phyloP scores from a whole-genome alignment of 345 rosid genomes.

The Moringa oleifera region DNA sequence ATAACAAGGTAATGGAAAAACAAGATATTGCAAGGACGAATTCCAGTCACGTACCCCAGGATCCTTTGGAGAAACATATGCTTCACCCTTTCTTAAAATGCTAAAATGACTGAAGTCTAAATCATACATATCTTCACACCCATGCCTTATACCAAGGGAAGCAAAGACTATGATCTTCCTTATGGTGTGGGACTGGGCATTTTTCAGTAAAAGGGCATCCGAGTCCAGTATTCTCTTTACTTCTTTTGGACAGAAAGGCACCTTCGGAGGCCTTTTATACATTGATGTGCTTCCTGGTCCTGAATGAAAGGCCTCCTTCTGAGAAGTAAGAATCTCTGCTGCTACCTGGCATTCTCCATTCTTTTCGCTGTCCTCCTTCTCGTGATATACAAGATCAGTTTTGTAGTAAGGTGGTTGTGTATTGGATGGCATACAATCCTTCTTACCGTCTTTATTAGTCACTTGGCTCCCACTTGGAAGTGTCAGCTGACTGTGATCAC shows the following conservation, averaged over 20 bases:
- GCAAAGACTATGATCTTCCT: constrained; percentile 51
- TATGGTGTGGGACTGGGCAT: constrained; percentile 53
- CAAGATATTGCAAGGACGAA: not conserved
- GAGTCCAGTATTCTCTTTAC: constrained; percentile 35
- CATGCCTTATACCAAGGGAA: constrained; percentile 48
- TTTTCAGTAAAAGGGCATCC: constrained; percentile 28
- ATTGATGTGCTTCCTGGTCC: constrained; percentile 5
- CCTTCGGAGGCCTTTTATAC: constrained; percentile 27
- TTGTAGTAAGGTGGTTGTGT: constrained; percentile 1
- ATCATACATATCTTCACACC: constrained; percentile 51
- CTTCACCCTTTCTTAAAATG: constrained; percentile 44
- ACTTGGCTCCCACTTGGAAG: constrained; percentile 6
- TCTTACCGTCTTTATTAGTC: constrained; percentile 9
- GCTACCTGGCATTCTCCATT: constrained; percentile 4
- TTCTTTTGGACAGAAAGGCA: constrained; percentile 60
- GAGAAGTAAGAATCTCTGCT: constrained; percentile 9
- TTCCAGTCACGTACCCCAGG: constrained; percentile 37
- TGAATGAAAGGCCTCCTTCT: constrained; percentile 9
- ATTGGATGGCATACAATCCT: constrained; percentile 5
- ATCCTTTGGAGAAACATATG: constrained; percentile 33
- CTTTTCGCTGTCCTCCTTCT: constrained; percentile 11
- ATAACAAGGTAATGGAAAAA: too few species aligned
- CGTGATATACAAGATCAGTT: constrained; percentile 6
- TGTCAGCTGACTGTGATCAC: constrained; percentile 1
- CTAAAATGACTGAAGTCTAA: constrained; percentile 52